Conservation (phyloP, 805 yeast genomes). For the Lipomyces orientalis region DNA sequence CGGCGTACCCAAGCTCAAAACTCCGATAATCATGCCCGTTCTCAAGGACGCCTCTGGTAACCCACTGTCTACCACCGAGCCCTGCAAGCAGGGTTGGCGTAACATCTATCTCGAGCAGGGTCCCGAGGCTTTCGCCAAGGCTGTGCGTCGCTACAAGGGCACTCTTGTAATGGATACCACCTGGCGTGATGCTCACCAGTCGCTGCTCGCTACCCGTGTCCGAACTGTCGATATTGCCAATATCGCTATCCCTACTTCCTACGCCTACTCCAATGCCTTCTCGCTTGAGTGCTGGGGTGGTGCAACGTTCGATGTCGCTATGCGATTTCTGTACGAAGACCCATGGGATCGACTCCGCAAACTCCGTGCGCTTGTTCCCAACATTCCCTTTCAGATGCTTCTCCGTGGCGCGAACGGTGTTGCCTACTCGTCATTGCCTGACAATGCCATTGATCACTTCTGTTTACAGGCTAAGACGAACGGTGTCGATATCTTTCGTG, state of each 20-base stretch:
- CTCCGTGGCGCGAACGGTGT: constrained; percentile 99
- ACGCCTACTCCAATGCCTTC: constrained; percentile 86
- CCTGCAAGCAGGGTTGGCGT: constrained; percentile 88
- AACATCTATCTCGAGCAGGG: constrained; percentile 82
- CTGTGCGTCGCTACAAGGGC: constrained; percentile 83
- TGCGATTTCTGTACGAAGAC: constrained; percentile 98
- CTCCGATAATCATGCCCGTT: constrained; percentile 77
- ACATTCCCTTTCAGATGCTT: constrained; percentile 99
- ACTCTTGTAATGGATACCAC: constrained; percentile 96
- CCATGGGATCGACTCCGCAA: constrained; percentile 97
- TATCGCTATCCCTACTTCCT: constrained; percentile 93
- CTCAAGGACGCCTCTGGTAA: constrained; percentile 66
- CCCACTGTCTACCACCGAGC: constrained; percentile 61
- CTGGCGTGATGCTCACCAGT: constrained; percentile 99
- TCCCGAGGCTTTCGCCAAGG: constrained; percentile 86
- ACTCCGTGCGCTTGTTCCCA: constrained; percentile 89
- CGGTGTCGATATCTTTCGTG: constrained; percentile 98
- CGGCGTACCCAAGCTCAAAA: constrained; percentile 82
- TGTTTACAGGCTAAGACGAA: constrained; percentile 91
- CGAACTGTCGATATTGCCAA: constrained; percentile 89
- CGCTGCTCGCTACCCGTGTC: constrained; percentile 94
- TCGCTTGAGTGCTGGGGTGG: constrained; percentile 99
- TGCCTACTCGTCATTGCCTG: constrained; percentile 97
- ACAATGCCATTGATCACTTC: constrained; percentile 97
- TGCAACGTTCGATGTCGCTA: constrained; percentile 97